Conservation (phyloP, 2,329 filamentous ascomycete genomes). For the Colletotrichum musicola region DNA sequence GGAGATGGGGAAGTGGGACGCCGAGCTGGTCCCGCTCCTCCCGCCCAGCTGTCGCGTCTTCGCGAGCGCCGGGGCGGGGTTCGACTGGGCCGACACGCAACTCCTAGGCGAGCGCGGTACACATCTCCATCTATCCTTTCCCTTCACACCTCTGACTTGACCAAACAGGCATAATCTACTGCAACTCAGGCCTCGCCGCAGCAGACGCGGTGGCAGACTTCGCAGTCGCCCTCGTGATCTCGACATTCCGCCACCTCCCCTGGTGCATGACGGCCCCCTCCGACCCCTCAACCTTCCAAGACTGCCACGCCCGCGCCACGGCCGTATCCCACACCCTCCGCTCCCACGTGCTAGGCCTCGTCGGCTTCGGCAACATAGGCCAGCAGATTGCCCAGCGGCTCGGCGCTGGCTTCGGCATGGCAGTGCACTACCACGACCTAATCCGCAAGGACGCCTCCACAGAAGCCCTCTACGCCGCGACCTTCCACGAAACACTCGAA, state of each 20-base stretch:
- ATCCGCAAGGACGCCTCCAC: constrained; percentile 59
- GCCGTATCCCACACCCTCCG: constrained; percentile 73
- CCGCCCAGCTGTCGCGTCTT: constrained; percentile 70
- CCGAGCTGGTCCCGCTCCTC: constrained; percentile 68
- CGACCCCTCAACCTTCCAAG: constrained; percentile 58
- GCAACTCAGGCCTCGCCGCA: constrained; percentile 78
- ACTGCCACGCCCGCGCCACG: constrained; percentile 72
- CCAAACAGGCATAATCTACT: constrained; percentile 73
- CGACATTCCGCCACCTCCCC: constrained; percentile 75
- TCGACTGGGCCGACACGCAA: constrained; percentile 75
- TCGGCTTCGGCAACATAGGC: constrained; percentile 78
- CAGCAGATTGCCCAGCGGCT: constrained; percentile 69
- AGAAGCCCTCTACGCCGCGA: constrained; percentile 57
- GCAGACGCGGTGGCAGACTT: constrained; percentile 81
- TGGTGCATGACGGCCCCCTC: constrained; percentile 67
- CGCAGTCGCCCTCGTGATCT: constrained; percentile 76
- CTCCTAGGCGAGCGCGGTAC: constrained; percentile 70
- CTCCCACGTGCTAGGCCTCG: constrained; percentile 71
- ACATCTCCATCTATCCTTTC: constrained; percentile 30
- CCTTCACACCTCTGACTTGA: too few species aligned
- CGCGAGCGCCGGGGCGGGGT: constrained; percentile 74
- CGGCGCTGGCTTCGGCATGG: constrained; percentile 72
- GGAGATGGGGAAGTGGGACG: constrained; percentile 75
- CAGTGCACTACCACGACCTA: constrained; percentile 73
- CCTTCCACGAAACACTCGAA: constrained; percentile 64